These are phyloP conservation scores for Thinopyrum elongatum DNA, from an alignment of 176 grass and related monocot species.

Conservation along the genomic window DNA sequence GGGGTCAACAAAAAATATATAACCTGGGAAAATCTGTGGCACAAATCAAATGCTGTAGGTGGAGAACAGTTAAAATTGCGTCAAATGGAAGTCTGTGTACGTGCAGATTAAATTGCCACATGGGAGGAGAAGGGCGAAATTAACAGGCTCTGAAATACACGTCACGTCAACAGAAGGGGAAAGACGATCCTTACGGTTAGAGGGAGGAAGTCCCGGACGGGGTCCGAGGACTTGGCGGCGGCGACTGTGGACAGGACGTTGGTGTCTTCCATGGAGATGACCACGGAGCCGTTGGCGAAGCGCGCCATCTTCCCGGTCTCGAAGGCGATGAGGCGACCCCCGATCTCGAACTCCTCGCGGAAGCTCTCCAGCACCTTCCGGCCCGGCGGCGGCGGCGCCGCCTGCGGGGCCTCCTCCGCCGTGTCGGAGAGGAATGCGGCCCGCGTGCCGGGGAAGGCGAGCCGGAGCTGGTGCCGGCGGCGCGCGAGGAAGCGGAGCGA, in stretches of 20 bases:
- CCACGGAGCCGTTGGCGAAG: conserved; percentile 84
- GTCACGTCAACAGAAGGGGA: neutral
- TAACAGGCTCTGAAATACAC: neutral
- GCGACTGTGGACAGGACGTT: conserved; percentile 78
- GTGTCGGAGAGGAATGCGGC: conserved; percentile 37
- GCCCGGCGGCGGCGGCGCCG: conserved; percentile 23
- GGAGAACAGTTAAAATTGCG: neutral
- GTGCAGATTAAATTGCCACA: neutral
- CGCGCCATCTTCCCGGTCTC: conserved; percentile 92
- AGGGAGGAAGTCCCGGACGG: conserved; percentile 76
- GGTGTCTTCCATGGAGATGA: conserved; percentile 90
- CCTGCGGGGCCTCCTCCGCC: conserved; percentile 25
- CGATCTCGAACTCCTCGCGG: conserved; percentile 84
- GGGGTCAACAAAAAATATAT: neutral
- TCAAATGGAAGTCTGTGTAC: neutral
- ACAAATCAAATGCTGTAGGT: neutral
- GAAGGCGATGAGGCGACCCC: conserved; percentile 68
- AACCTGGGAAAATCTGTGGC: neutral
- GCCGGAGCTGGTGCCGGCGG: conserved; percentile 15
- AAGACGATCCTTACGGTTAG: conserved; percentile 56
- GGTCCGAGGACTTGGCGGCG: conserved; percentile 61
- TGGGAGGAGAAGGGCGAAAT: neutral
- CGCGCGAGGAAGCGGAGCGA: conserved; percentile 49
- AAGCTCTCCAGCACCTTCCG: conserved; percentile 70
- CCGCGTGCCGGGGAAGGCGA: conserved; percentile 7